Evolutionary conservation across 2,329 filamentous ascomycete species (phyloP).

Genomic region (Fusarium sp.): DNA sequence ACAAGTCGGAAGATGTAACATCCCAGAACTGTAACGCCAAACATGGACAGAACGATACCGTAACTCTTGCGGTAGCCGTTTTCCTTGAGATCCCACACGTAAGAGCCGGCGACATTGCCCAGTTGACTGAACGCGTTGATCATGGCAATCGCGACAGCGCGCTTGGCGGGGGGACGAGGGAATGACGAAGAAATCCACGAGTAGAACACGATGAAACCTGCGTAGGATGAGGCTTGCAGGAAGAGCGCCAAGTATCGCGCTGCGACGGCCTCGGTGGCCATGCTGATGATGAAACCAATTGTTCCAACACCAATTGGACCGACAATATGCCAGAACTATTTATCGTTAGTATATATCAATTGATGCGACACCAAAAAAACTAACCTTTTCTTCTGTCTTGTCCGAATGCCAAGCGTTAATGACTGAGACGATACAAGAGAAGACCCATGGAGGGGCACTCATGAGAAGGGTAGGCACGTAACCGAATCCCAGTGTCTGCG

Average conservation of each 20-base stretch:
- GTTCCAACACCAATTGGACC: constrained; percentile 65
- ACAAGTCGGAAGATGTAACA: constrained; percentile 62
- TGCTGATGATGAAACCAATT: constrained; percentile 68
- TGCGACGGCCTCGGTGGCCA: constrained; percentile 65
- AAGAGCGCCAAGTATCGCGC: constrained; percentile 71
- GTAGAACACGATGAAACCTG: constrained; percentile 68
- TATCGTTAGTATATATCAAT: not conserved
- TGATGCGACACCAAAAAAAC: constrained; percentile 10
- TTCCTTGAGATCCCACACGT: constrained; percentile 69
- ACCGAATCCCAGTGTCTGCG: constrained; percentile 63
- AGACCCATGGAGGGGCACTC: constrained; percentile 68
- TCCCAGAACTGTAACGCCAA: constrained; percentile 66
- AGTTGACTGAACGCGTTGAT: constrained; percentile 69
- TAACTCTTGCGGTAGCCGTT: constrained; percentile 73
- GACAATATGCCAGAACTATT: constrained; percentile 67
- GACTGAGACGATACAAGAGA: constrained; percentile 67
- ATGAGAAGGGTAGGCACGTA: constrained; percentile 66
- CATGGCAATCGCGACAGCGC: constrained; percentile 69
- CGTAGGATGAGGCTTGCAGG: constrained; percentile 67
- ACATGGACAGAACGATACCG: constrained; percentile 73
- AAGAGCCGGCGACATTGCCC: constrained; percentile 69
- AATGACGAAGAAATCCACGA: constrained; percentile 69
- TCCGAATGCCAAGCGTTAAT: constrained; percentile 67
- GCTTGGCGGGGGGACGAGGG: constrained; percentile 69
- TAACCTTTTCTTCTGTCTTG: constrained; percentile 63